Conservation (phyloP, 805 yeast species). For the Metschnikowia dekortorum region DNA sequence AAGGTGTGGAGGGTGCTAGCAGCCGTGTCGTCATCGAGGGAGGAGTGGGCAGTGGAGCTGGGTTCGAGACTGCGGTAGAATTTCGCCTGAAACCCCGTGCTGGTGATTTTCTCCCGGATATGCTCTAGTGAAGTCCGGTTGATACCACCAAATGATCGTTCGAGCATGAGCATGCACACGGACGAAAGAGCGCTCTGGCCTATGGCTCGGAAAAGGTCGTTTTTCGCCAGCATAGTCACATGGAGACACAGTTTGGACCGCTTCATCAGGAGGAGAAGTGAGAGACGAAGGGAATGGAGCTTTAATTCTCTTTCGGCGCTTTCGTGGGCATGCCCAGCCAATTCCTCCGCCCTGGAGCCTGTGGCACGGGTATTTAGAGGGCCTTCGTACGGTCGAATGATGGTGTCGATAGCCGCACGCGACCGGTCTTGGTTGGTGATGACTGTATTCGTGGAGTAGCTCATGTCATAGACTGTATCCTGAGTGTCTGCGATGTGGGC, state of each 20-base stretch:
- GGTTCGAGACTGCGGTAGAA: conserved; percentile 47
- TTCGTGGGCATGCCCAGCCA: background rate
- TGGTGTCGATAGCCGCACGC: conserved; percentile 43
- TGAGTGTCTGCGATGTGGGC: conserved; percentile 29
- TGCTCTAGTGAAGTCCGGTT: conserved; percentile 53
- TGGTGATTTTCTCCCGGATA: conserved; percentile 41
- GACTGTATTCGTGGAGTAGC: conserved; percentile 27
- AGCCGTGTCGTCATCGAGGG: conserved; percentile 48
- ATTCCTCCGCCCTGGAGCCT: background rate
- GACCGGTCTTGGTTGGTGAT: conserved; percentile 37
- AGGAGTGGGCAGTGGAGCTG: conserved; percentile 25
- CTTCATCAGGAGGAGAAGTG: conserved; percentile 37
- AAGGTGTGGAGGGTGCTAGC: conserved; percentile 52
- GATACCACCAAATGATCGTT: conserved; percentile 53
- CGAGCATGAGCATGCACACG: conserved; percentile 58
- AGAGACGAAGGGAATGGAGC: conserved; percentile 6
- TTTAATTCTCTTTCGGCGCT: conserved; percentile 9
- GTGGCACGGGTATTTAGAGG: background rate
- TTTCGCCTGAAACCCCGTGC: conserved; percentile 38
- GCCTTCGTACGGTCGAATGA: conserved; percentile 36
- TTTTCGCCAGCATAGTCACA: conserved; percentile 31
- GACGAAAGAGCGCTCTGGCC: conserved; percentile 56
- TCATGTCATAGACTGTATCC: conserved; percentile 32
- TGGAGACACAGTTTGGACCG: conserved; percentile 61
- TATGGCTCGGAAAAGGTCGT: conserved; percentile 40